Evolutionary conservation across 169 alveolate species (phyloP).

Genomic region (Plasmodium ovale): DNA sequence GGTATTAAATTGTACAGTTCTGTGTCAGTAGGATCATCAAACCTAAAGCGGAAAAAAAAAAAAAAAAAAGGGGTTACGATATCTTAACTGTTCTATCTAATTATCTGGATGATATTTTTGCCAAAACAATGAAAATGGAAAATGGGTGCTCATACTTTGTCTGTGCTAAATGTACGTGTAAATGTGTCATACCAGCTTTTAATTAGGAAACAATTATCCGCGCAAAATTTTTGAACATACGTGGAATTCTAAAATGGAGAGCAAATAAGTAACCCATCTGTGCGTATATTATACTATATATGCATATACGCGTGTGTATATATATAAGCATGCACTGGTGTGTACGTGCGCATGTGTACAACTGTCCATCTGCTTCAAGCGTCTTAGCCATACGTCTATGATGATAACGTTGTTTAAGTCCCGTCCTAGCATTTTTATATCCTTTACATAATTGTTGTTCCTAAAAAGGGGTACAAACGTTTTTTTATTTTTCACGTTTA

Average conservation of each 20-base stretch:
- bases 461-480: constrained; percentile 27
- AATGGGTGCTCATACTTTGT: constrained; percentile 6
- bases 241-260: constrained; percentile 88
- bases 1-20: constrained; percentile 87
- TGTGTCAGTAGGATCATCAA: constrained; percentile 87
- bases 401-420: constrained; percentile 89
- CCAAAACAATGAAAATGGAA: too few relatives aligned
- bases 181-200: constrained; percentile 88
- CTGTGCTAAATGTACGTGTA: neutral
- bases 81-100: too few relatives aligned
- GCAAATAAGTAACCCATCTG: neutral
- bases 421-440: constrained; percentile 90
- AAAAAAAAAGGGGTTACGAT: too few relatives aligned
- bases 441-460: constrained; percentile 90
- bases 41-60: constrained; percentile 81
- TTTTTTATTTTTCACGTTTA: neutral
- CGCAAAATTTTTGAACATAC: constrained; percentile 90
- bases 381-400: constrained; percentile 83
- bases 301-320: neutral
- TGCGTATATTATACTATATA: neutral
- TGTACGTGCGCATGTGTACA: neutral
- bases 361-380: neutral
- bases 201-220: constrained; percentile 94
- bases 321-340: neutral
- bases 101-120: too few relatives aligned